Evolutionary conservation across 2,329 filamentous ascomycete species (phyloP), one percentile per base, ranked within the genome.

Genomic region (Ceratocystis ficicola): DNA sequence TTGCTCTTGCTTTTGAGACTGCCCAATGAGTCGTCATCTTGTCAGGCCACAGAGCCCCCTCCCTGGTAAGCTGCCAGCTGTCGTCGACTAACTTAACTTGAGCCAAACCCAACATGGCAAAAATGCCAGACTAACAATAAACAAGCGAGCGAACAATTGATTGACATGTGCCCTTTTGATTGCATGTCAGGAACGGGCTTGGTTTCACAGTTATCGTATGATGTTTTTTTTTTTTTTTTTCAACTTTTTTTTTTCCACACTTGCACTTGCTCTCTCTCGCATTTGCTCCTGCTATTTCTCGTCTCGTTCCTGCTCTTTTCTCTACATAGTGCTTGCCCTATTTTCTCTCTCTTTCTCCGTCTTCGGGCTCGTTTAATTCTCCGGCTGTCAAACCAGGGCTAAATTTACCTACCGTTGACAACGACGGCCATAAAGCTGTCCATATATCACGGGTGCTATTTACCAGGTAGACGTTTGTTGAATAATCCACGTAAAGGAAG

Each of bases 371-470:
- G 52, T 57, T 30, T 57, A 57, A 57, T 57, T 57, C 52, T 32
- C 52, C 52, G 52, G 32, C 52, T 57, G 52, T 57, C 52, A 57
- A 57, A 22, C 52, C 32, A 57, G 52, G 52, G 52, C 52, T 57
- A 57, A 57, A 57, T 32, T 22, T 36, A 57, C 52, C 22, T 57
- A 28, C 52, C 52, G 52, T 3, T 20, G 17, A 57, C 22, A 57
- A 57, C 52, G 15, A 36, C 52, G n/a, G 17, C 25, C 3, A 15
- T 28, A 57, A 5, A 57, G 12, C 8, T 57, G 22, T 3, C 17
- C 20, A 50, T 50, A 22, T 22, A 50, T 5, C 46, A 7, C 20
- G 1, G 17, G 17, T n/a, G 8, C 22, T 36, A 36, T 36, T 36
- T 50, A 52, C 25, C 8, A n/a, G 44, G 44, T n/a, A 48, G 5